Evolutionary conservation across 495 filamentous ascomycete species (phyloP).

Genomic region (Clohesyomyces aquaticus): DNA sequence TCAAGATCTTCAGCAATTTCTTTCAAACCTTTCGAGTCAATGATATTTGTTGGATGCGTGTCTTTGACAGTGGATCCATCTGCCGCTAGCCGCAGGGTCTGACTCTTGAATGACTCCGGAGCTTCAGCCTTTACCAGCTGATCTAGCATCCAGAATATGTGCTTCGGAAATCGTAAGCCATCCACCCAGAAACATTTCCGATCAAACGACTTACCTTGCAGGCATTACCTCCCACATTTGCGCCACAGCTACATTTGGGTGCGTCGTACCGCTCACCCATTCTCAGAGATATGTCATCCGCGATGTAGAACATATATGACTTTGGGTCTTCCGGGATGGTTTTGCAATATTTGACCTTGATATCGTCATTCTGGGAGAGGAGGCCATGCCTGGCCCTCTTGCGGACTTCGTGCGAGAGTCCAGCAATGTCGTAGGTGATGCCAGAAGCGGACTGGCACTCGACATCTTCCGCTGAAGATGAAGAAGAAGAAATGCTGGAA

Average conservation of each 20-base stretch:
- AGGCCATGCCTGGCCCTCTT: constrained; percentile 30
- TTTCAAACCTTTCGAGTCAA: constrained; percentile 19
- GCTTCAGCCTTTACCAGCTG: constrained; percentile 17
- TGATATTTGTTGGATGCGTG: constrained; percentile 20
- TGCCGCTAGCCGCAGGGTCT: constrained; percentile 16
- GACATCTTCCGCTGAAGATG: constrained; percentile 15
- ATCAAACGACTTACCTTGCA: constrained; percentile 33
- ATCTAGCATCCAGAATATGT: constrained; percentile 40
- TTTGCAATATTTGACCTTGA: constrained; percentile 37
- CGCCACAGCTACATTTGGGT: constrained; percentile 37
- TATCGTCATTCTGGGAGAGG: constrained; percentile 35
- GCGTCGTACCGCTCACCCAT: constrained; percentile 22
- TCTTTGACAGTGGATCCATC: constrained; percentile 35
- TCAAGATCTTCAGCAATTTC: constrained; percentile 21
- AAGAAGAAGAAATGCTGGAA: constrained; percentile 14
- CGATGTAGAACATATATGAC: constrained; percentile 33
- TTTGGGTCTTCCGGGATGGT: constrained; percentile 12
- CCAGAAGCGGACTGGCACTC: constrained; percentile 17
- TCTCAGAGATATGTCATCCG: constrained; percentile 34
- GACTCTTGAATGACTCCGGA: constrained; percentile 2
- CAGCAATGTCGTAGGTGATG: constrained; percentile 30
- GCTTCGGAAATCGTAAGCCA: constrained; percentile 27
- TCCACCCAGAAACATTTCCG: neutral
- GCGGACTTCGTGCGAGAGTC: constrained; percentile 26
- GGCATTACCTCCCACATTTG: constrained; percentile 33